Conservation (phyloP, 179 eudicot species). For the Beta macrorhiza region DNA sequence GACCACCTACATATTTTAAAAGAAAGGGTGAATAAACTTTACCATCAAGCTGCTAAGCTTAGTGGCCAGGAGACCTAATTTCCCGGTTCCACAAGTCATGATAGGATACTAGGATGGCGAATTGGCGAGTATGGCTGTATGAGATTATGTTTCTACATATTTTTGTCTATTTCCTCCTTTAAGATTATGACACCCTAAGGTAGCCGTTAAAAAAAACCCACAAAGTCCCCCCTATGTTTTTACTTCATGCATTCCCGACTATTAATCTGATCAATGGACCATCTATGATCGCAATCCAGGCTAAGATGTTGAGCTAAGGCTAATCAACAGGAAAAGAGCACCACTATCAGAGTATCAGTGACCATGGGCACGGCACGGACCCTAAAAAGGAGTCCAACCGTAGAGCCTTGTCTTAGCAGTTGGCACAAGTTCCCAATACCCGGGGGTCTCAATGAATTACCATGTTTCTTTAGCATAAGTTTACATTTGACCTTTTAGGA, state of each 20-base stretch:
- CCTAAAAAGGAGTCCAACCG: neutral
- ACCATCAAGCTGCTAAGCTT: neutral
- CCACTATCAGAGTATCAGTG: neutral
- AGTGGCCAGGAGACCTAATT: neutral
- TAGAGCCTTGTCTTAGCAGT: too few relatives aligned
- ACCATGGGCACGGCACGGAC: neutral
- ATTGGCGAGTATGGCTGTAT: neutral
- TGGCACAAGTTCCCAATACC: neutral
- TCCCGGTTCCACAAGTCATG: neutral
- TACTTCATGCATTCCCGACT: too few relatives aligned
- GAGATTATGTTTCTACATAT: too few relatives aligned
- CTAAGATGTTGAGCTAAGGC: neutral
- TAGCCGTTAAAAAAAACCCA: too few relatives aligned
- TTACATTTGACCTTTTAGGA: neutral
- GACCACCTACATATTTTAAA: neutral
- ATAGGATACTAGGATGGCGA: too few relatives aligned
- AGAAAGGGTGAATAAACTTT: neutral
- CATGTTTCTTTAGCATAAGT: neutral
- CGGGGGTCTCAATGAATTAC: neutral
- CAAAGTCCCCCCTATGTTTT: too few relatives aligned
- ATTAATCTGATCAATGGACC: too few relatives aligned
- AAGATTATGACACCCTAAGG: too few relatives aligned
- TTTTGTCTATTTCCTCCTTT: too few relatives aligned
- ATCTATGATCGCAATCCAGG: neutral
- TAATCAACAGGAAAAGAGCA: neutral